Base-by-base conservation (phyloP, 495 filamentous ascomycete genomes). In the Xylaria venustula region DNA sequence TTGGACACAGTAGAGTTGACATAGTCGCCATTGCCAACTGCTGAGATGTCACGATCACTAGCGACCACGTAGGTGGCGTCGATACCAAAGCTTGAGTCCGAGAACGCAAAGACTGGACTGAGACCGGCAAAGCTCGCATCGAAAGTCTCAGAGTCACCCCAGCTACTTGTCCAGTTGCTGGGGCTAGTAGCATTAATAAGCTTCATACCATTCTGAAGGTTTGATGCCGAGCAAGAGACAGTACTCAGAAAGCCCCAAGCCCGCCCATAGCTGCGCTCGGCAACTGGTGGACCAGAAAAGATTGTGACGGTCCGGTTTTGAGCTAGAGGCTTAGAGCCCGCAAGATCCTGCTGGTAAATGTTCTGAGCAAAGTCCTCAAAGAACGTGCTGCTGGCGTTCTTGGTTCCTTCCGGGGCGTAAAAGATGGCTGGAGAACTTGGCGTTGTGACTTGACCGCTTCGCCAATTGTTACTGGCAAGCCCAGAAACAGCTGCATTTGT, bases 181-280 rank as follows among this genome's bases (percentile, higher is more conserved):
- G 20, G 53, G 25, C 53, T 25, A 30, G 53, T 56, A 11, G 42
- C 53, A 23, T 56, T 56, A 6, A 56, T 45, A 1, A 56, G 37
- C 25, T 56, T 37, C 53, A 46, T 11, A 12, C 36, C 53, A 11
- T 15, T 56, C 23, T 56, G 15, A 0, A 37, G 40, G 26, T 56
- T 56, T n/a, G 25, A 20, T 12, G 53, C 34, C 17, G 22, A n/a
- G 22, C 53, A 56, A 8, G 53, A 45, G 53, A 56, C 8, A 34
- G 20, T 23, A 34, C 22, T 56, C n/a, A 56, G 36, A n/a, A 56
- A 22, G 26, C 53, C 53, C 53, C 53, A 56, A 15, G 53, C 53
- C 12, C 22, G n/a, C 8, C 53, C 53, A 14, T 56, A 34, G 25
- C 34, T 23, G 7, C 53, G 53, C 15, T 56, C 53, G 1, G 53